Percentiles rank a stretch among this genome's conserved stretches.
Conservation (phyloP, 805 yeast genomes). For the Yarrowia sp. region DNA sequence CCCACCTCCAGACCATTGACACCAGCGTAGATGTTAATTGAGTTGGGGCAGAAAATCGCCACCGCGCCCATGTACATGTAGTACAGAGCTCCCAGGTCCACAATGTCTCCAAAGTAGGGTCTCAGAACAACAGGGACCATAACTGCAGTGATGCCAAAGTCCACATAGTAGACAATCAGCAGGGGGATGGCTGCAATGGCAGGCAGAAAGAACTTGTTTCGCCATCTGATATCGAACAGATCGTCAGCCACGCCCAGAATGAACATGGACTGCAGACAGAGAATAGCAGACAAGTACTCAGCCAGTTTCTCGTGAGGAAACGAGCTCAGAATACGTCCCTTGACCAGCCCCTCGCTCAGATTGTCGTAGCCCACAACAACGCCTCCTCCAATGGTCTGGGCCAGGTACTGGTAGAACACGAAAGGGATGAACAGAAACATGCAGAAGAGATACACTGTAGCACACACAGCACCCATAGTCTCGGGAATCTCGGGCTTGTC, state of each 20-base stretch:
- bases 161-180: conserved; percentile 85
- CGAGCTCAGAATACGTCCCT: conserved; percentile 16
- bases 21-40: conserved; percentile 94
- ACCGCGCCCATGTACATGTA: conserved; percentile 88
- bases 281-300: conserved; percentile 78
- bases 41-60: conserved; percentile 92
- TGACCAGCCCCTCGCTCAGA: conserved; percentile 43
- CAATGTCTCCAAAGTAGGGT: conserved; percentile 38
- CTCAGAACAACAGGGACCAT: conserved; percentile 70
- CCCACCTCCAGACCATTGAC: conserved; percentile 96
- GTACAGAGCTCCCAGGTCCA: conserved; percentile 78
- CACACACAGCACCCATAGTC: conserved; percentile 86
- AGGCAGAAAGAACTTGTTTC: conserved; percentile 94
- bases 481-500: conserved; percentile 80
- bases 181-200: conserved; percentile 92
- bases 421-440: conserved; percentile 88
- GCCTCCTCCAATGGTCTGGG: conserved; percentile 62
- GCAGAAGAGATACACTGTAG: conserved; percentile 72
- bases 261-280: conserved; percentile 80
- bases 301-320: conserved; percentile 84
- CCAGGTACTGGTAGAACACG: conserved; percentile 72
- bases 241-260: conserved; percentile 90
- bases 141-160: conserved; percentile 87
- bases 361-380: conserved; percentile 33
- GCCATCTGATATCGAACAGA: conserved; percentile 92